Conservation (phyloP, 768 basidiomycete genomes). For the Kwoniella mangroviensis region DNA sequence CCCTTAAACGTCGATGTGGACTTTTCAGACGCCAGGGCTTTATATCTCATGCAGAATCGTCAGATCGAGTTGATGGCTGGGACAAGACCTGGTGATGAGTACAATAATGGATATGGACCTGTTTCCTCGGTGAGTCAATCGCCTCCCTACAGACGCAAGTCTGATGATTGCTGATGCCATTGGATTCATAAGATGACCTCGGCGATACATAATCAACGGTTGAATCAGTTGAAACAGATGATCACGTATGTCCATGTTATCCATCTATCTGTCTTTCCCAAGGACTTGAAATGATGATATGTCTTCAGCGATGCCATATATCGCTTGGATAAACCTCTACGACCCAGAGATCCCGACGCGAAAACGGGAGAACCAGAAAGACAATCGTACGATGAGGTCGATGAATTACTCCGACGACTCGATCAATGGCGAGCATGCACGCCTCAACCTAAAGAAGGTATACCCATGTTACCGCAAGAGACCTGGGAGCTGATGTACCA, state of each 20-base stretch:
- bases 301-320: constrained; percentile 35
- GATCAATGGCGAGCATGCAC: constrained; percentile 33
- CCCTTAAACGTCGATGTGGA: constrained; percentile 45
- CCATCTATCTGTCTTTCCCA: no score
- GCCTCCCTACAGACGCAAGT: neutral
- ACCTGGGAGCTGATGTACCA: constrained; percentile 43
- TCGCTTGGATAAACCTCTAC: constrained; percentile 35
- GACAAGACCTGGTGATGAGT: constrained; percentile 36
- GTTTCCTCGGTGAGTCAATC: constrained; percentile 36
- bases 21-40: constrained; percentile 31
- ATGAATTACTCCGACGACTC: constrained; percentile 28
- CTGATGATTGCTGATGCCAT: neutral
- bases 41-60: constrained; percentile 35
- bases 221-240: constrained; percentile 43
- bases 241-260: constrained; percentile 34
- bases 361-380: constrained; percentile 3
- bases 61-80: constrained; percentile 36
- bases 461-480: constrained; percentile 31
- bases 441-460: constrained; percentile 28
- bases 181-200: constrained; percentile 41
- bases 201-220: constrained; percentile 41
- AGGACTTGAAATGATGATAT: neutral
- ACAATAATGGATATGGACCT: constrained; percentile 34
- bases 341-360: constrained; percentile 10
- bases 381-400: constrained; percentile 30